Evolutionary conservation across 176 grass and related monocot species (phyloP), one percentile per base, ranked within the genome.

Genomic region (Avena atlantica): DNA sequence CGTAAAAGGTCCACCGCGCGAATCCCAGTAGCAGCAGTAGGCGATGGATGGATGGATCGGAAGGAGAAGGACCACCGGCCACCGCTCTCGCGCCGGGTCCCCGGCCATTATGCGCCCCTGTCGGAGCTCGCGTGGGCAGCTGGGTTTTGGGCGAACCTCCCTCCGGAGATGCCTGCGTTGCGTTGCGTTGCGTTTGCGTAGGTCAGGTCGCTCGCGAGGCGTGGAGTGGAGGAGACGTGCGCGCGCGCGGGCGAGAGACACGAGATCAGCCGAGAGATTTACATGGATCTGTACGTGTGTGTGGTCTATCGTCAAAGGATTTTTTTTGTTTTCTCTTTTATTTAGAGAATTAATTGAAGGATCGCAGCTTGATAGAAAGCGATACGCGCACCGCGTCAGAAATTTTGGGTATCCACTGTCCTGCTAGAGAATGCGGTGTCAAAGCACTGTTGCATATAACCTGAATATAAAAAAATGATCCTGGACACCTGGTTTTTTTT

Each of bases 51-150:
- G 77, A 34, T 34, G 31, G 80, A 79, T 56, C 76, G 59, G 55
- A 57, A 4, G 51, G 51, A 16, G 68, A 12, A 40, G 87, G 82
- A 80, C 68, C 84, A 89, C 75, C 48, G 37, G 24, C 71, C 59
- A 50, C 72, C 64, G 74, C 53, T 15, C 53, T 16, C 53, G 14
- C 15, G 5, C 72, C 64, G 75, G 88, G 88, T 86, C 88, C 88
- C 78, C 78, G 51, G 78, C 51, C 84, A 89, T 89, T 68, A 78
- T 74, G 78, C 70, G 42, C 4, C 25, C 27, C 78, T 86, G 83
- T 90, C 78, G 79, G 70, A 70, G 88, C 84, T 78, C 84, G 71
- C 72, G 52, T 86, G 88, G 78, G 78, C 88, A 79, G 81, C 17
- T 71, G n/a, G 14, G 83, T 83, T 70, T 37, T 60, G 9, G 20